Conservation (phyloP, 2,329 filamentous ascomycete genomes). For the Fusarium sp. region DNA sequence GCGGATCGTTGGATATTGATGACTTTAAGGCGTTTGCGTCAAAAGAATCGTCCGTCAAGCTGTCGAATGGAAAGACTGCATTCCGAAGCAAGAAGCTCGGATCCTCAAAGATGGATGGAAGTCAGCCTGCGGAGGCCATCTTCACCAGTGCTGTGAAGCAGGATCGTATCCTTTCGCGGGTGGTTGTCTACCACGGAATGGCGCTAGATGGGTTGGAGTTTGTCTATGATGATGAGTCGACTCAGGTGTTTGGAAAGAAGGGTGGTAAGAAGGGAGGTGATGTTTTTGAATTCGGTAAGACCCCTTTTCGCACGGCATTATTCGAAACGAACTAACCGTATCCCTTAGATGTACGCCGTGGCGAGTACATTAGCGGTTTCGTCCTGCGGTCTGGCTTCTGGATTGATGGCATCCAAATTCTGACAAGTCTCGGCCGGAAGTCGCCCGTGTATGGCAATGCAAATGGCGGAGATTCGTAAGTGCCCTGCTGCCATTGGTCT, state of each 20-base stretch:
- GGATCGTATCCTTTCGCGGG: constrained; percentile 78
- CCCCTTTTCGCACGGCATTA: neutral
- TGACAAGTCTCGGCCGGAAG: constrained; percentile 89
- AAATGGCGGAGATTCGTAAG: constrained; percentile 84
- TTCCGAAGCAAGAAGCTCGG: constrained; percentile 83
- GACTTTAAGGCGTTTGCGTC: constrained; percentile 78
- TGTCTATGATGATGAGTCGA: constrained; percentile 87
- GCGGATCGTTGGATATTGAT: constrained; percentile 79
- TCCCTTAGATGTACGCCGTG: constrained; percentile 81
- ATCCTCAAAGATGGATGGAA: constrained; percentile 76
- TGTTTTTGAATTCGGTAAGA: constrained; percentile 81
- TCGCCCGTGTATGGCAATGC: constrained; percentile 88
- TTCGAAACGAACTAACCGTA: constrained; percentile 28
- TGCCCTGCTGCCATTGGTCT: constrained; percentile 37
- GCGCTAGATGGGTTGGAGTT: constrained; percentile 92
- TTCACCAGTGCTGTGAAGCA: constrained; percentile 76
- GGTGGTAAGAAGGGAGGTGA: constrained; percentile 77
- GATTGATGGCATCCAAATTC: constrained; percentile 89
- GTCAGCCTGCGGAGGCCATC: constrained; percentile 77
- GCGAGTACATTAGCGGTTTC: constrained; percentile 91
- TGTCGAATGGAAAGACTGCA: constrained; percentile 76
- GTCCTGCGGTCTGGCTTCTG: constrained; percentile 81
- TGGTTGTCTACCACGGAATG: constrained; percentile 81
- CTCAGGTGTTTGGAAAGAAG: constrained; percentile 86
- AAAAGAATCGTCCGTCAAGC: constrained; percentile 78